Percentiles rank a stretch among this genome's conserved stretches.
Conservation (phyloP, 2,329 filamentous ascomycete genomes). For the Monosporascus sp. region DNA sequence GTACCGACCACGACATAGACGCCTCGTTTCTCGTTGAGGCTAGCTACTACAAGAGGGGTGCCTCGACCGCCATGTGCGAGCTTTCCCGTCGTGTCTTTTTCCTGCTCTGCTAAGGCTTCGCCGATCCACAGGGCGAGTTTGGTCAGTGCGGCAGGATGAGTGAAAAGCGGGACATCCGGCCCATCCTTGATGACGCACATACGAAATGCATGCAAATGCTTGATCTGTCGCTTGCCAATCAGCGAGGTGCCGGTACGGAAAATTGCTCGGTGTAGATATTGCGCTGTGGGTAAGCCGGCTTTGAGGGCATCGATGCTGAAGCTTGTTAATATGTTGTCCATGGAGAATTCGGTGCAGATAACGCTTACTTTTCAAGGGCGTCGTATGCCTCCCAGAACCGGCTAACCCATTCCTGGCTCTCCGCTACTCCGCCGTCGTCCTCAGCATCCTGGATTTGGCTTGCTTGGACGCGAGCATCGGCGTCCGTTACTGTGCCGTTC, state of each 20-base stretch:
- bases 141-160: conserved; percentile 84
- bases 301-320: conserved; percentile 70
- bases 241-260: conserved; percentile 87
- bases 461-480: conserved; percentile 27
- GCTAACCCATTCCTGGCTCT: conserved; percentile 59
- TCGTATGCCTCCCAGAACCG: conserved; percentile 71
- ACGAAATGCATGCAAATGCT: conserved; percentile 85
- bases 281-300: conserved; percentile 72
- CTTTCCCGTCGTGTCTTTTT: conserved; percentile 68
- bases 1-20: conserved; percentile 93
- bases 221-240: conserved; percentile 90
- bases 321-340: conserved; percentile 22
- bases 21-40: conserved; percentile 78
- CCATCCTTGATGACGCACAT: conserved; percentile 96
- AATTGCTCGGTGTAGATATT: conserved; percentile 86
- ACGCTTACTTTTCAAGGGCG: conserved; percentile 60
- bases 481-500: conserved; percentile 33
- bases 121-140: conserved; percentile 93
- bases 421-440: conserved; percentile 41
- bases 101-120: conserved; percentile 85
- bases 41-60: conserved; percentile 84
- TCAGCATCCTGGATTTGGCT: conserved; percentile 33
- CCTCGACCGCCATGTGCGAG: conserved; percentile 64
- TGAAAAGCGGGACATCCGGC: conserved; percentile 85
- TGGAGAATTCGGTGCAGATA: conserved; percentile 17